A percentile compares a stretch with the other conserved stretches of the same genome.
Conservation (phyloP, 148 eudicot species). For the Suaeda aralocaspica region DNA sequence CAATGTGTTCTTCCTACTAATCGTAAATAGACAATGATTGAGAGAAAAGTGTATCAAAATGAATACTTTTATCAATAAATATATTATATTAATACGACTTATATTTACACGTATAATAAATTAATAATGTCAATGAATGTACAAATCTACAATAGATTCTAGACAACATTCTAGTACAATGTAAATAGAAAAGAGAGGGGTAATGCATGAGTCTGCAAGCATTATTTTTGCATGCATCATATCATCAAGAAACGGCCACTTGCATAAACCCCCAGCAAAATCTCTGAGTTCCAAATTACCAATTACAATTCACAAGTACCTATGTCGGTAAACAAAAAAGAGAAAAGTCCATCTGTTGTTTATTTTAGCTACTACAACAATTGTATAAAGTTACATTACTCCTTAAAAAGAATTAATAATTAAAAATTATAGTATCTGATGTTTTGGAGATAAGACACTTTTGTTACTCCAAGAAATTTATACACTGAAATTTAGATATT, state of each 20-base stretch:
- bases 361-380: background rate
- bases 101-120: too few relatives aligned
- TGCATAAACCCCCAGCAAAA: conserved; percentile 12
- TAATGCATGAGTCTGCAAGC: too few relatives aligned
- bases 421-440: background rate
- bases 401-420: background rate
- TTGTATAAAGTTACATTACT: background rate
- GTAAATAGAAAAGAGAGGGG: background rate
- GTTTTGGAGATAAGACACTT: conserved; percentile 30
- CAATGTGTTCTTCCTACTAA: too few relatives aligned
- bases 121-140: too few relatives aligned
- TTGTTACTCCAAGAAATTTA: conserved; percentile 49
- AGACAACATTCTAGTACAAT: too few relatives aligned
- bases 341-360: background rate
- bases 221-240: background rate
- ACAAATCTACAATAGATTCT: too few relatives aligned
- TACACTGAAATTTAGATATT: conserved; percentile 51
- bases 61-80: too few relatives aligned
- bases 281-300: conserved; percentile 23
- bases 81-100: too few relatives aligned
- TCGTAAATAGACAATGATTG: too few relatives aligned
- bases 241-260: conserved; percentile 17
- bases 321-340: conserved; percentile 30
- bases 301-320: conserved; percentile 35
- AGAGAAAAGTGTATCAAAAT: too few relatives aligned